These are phyloP conservation scores for Osmanthus fragrans DNA, from an alignment of 257 asterid genomes.

Conservation along the genomic window DNA sequence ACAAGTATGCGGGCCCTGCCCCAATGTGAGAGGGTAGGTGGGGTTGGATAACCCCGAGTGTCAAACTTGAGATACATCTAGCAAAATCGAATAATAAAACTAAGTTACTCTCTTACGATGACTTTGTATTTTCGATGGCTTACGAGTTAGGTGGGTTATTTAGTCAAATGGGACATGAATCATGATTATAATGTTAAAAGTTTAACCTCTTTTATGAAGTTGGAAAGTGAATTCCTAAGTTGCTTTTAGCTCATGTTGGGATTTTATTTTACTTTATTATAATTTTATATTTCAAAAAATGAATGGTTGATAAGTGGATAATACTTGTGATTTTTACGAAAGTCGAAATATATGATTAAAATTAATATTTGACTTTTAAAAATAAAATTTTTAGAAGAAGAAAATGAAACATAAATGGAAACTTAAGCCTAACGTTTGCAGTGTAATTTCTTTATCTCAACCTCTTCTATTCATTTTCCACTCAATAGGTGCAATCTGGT, in stretches of 20 bases:
- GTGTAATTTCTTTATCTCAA: neutral
- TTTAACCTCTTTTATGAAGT: neutral
- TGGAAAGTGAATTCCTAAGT: neutral
- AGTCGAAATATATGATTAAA: too few species aligned
- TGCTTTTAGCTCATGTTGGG: neutral
- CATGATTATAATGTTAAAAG: too few species aligned
- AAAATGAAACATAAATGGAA: too few species aligned
- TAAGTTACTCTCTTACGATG: neutral
- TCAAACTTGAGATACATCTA: too few species aligned
- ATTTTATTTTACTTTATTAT: too few species aligned
- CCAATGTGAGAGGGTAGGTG: neutral
- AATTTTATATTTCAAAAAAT: too few species aligned
- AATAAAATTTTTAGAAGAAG: too few species aligned
- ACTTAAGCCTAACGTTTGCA: neutral
- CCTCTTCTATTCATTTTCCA: neutral
- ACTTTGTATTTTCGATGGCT: neutral
- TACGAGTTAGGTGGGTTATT: neutral
- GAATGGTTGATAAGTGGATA: too few species aligned
- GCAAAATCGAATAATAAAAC: constrained; percentile 6
- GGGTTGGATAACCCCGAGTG: too few species aligned
- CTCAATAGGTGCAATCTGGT: neutral
- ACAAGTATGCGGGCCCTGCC: too few species aligned
- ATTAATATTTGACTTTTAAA: too few species aligned
- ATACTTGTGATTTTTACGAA: too few species aligned
- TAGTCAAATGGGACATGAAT: neutral